Evolutionary conservation across 331 rosid species (phyloP).

Genomic region (Arachis monticola): DNA sequence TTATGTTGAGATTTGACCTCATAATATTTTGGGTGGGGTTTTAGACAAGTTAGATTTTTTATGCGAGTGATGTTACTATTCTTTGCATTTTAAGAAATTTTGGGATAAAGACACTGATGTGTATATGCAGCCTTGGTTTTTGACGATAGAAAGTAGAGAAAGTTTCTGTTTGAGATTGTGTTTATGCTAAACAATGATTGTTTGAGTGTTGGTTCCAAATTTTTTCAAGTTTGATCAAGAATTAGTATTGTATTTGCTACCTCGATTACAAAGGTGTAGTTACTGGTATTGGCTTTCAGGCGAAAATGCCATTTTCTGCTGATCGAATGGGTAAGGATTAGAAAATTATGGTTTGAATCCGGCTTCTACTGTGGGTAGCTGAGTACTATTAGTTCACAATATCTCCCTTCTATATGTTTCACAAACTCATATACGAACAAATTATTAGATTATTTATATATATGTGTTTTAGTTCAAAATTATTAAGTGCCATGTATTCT

Average conservation of each 20-base stretch:
- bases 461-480: too few relatives aligned
- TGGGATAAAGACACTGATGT: background rate
- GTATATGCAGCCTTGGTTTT: background rate
- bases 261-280: background rate
- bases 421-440: constrained; percentile 18
- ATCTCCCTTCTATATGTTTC: constrained; percentile 13
- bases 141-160: background rate
- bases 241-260: background rate
- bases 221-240: constrained; percentile 1
- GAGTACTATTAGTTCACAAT: background rate
- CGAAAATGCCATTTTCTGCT: constrained; percentile 21
- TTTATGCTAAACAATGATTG: constrained; percentile 3
- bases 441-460: too few relatives aligned
- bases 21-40: background rate
- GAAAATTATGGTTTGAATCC: constrained; percentile 19
- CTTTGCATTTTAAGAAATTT: constrained; percentile 4
- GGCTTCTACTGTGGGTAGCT: constrained; percentile 11
- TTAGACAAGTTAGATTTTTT: constrained; percentile 3
- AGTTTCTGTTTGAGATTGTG: constrained; percentile 14
- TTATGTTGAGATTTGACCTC: too few relatives aligned
- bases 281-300: constrained; percentile 10
- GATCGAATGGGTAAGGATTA: background rate
- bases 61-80: constrained; percentile 7
- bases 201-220: too few relatives aligned
- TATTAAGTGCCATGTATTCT: too few relatives aligned